phyloP scores from a whole-genome alignment of 2,329 filamentous ascomycete genomes.

The Calonectria naviculata region DNA sequence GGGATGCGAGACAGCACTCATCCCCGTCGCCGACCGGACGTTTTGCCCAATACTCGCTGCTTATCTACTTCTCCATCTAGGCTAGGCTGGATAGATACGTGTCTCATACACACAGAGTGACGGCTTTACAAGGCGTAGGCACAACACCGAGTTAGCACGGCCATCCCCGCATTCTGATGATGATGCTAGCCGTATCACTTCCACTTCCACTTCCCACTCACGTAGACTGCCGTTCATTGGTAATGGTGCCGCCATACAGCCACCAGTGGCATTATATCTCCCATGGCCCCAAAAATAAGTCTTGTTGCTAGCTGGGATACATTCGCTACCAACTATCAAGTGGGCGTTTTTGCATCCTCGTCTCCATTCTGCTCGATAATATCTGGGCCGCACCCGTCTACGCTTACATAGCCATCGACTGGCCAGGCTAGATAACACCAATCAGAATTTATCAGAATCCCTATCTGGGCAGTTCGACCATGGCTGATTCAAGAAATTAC shows the following conservation, averaged over 20 bases:
- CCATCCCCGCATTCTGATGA: neutral
- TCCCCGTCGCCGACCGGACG: neutral
- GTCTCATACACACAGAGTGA: neutral
- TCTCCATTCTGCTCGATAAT: neutral
- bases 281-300: neutral
- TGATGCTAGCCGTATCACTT: constrained; percentile 10
- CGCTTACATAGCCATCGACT: neutral
- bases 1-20: neutral
- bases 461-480: neutral
- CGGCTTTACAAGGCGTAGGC: neutral
- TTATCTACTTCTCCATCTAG: constrained; percentile 1
- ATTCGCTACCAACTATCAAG: neutral
- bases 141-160: neutral
- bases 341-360: neutral
- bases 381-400: neutral
- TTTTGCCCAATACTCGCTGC: neutral
- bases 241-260: neutral
- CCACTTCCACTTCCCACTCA: constrained; percentile 20
- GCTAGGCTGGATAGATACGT: constrained; percentile 1
- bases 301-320: neutral
- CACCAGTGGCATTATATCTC: constrained; percentile 12
- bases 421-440: neutral
- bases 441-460: neutral
- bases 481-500: constrained; percentile 11
- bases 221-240: constrained; percentile 2